Evolutionary conservation across 345 rosid genomes (phyloP), one percentile per base, ranked within the genome.

Genomic region (Ailanthus altissimus): DNA sequence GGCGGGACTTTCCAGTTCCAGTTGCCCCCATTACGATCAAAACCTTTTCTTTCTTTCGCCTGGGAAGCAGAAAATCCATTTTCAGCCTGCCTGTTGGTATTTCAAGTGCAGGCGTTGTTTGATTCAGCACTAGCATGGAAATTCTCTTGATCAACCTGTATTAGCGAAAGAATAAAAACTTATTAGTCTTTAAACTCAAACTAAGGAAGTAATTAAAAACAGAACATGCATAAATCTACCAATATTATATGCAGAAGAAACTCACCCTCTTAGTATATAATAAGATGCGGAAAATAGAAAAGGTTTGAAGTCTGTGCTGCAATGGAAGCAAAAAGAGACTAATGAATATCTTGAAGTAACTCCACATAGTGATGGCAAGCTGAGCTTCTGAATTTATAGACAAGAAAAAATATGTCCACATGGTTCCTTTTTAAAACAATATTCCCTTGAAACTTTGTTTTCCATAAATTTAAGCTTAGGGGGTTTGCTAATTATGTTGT

Each of bases 1-100:
- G 95, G 2, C 90, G 83, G 13, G 98, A 93, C 71, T 94, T 94
- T 21, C 98, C 97, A 0, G 93, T 78, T 21, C 97, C 98, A 0
- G 98, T 94, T 8, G 90, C 92, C 38, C 98, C 98, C 88, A 91
- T 66, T 63, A 91, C 64, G 72, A 91, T 80, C 66, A 94, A 82
- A 32, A 90, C 85, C 88, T 91, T 94, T n/a, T 90, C 89, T 74
- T 84, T 88, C 50, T 79, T 85, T 80, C 84, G 67, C 60, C 73
- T 75, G 26, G 86, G 84, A 57, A 76, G 82, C 63, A 71, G 43
- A 25, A 64, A 64, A 78, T 79, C 86, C 57, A 78, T 79, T 65
- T 77, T 81, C 56, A 75, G 79, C 63, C 79, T 81, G 8, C 85
- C 59, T 0, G 83, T 67, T 0, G 85, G 66, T 14, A 80, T 46